phyloP scores from a whole-genome alignment of 2,329 filamentous ascomycete genomes.

The Diplodia corticola region DNA sequence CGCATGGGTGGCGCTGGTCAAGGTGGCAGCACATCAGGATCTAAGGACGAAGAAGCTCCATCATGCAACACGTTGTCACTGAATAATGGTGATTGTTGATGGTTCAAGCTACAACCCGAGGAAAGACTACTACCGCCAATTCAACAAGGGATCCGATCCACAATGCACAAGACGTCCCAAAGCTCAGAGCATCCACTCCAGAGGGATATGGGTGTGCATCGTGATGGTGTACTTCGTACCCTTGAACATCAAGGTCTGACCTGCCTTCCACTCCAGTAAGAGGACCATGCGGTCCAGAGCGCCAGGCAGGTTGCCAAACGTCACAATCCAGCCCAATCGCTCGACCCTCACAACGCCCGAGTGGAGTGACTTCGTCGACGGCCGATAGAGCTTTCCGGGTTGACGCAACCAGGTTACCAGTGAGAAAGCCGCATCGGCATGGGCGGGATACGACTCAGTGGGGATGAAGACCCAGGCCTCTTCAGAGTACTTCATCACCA shows the following conservation, averaged over 20 bases:
- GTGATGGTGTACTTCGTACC: background rate
- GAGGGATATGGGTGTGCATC: background rate
- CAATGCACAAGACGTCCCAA: no score
- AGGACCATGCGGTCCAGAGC: constrained; percentile 2
- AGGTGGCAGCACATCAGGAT: background rate
- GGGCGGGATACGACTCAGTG: background rate
- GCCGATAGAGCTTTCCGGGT: background rate
- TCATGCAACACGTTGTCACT: background rate
- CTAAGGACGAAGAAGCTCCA: background rate
- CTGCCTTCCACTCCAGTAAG: constrained; percentile 5
- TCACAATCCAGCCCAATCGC: background rate
- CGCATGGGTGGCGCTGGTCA: background rate
- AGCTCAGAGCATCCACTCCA: background rate
- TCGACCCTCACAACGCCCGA: background rate
- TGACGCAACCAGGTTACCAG: constrained; percentile 4
- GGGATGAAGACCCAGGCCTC: constrained; percentile 7
- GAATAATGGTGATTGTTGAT: background rate
- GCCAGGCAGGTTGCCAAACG: background rate
- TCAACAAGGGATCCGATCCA: background rate
- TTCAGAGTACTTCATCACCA: background rate
- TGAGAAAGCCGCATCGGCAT: background rate
- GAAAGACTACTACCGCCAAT: background rate
- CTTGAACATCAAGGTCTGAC: background rate
- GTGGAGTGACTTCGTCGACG: background rate
- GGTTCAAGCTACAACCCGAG: background rate